Conservation (phyloP, 768 basidiomycete genomes). For the Boletus insuetus region DNA sequence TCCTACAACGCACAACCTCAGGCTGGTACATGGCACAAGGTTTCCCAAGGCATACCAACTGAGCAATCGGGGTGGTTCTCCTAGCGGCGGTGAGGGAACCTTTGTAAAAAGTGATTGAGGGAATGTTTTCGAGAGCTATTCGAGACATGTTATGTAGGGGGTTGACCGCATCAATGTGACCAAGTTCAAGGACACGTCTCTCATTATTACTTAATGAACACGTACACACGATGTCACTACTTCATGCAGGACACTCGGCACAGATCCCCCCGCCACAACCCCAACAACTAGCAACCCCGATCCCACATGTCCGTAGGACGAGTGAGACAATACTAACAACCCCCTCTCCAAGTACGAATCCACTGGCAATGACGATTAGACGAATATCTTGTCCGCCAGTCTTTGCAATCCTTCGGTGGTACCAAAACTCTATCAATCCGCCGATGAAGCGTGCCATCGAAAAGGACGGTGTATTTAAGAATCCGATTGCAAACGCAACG, state of each 20-base stretch:
- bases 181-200: too few relatives aligned
- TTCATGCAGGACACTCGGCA: conserved; percentile 56
- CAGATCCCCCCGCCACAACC: conserved; percentile 81
- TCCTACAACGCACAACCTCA: conserved; percentile 81
- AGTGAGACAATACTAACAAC: conserved; percentile 82
- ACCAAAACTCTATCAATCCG: conserved; percentile 75
- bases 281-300: conserved; percentile 78
- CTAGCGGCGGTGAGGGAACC: conserved; percentile 61
- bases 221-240: conserved; percentile 2
- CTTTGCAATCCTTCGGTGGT: conserved; percentile 50
- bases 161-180: too few relatives aligned
- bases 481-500: conserved; percentile 93
- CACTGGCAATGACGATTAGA: conserved; percentile 86
- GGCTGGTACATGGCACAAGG: conserved; percentile 77
- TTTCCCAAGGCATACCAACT: conserved; percentile 78
- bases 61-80: conserved; percentile 66
- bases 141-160: conserved; percentile 49
- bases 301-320: conserved; percentile 66
- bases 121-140: conserved; percentile 68
- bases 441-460: conserved; percentile 89
- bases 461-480: conserved; percentile 94
- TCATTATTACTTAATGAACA: background rate
- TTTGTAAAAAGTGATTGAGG: conserved; percentile 76
- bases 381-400: conserved; percentile 58
- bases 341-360: conserved; percentile 95